These are phyloP conservation scores for Madurella mycetomatis DNA, from an alignment of 2,329 filamentous ascomycete genomes.

Conservation along the genomic window DNA sequence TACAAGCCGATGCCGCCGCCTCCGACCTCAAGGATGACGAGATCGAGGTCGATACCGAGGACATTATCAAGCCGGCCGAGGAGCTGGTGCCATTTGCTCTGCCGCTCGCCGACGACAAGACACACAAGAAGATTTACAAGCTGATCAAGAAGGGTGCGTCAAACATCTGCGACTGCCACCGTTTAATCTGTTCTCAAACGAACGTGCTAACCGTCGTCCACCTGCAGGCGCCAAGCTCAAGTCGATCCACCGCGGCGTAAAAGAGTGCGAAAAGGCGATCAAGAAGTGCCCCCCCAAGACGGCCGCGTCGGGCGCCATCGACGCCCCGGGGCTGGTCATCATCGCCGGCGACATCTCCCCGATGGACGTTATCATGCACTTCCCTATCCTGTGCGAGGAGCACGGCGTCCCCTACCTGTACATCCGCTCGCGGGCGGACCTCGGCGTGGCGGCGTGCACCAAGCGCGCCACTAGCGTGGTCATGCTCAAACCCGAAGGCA, in stretches of 20 bases:
- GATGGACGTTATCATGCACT: conserved; percentile 97
- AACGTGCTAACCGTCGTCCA: conserved; percentile 8
- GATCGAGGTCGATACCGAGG: conserved; percentile 42
- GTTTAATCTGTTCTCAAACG: conserved; percentile 1
- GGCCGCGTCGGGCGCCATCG: conserved; percentile 54
- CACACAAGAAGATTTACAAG: conserved; percentile 63
- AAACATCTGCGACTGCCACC: background rate
- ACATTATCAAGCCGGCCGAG: conserved; percentile 38
- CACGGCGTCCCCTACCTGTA: conserved; percentile 97
- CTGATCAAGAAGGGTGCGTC: conserved; percentile 56
- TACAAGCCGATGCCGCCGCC: conserved; percentile 52
- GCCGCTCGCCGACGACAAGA: conserved; percentile 76
- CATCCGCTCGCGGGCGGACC: conserved; percentile 84
- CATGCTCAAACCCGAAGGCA: conserved; percentile 58
- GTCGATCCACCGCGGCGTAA: conserved; percentile 94
- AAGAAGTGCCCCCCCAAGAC: conserved; percentile 76
- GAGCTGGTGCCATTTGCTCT: conserved; percentile 79
- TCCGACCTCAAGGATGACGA: conserved; percentile 37
- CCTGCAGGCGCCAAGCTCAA: conserved; percentile 83
- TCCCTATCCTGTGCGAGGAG: conserved; percentile 96
- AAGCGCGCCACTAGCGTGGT: conserved; percentile 96
- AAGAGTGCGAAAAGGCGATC: conserved; percentile 97
- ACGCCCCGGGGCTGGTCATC: conserved; percentile 66
- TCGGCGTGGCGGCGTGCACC: conserved; percentile 88
- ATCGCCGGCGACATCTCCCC: conserved; percentile 97